Evolutionary conservation across 495 filamentous ascomycete genomes (phyloP).

Genomic region (Aspergillus biplanus): DNA sequence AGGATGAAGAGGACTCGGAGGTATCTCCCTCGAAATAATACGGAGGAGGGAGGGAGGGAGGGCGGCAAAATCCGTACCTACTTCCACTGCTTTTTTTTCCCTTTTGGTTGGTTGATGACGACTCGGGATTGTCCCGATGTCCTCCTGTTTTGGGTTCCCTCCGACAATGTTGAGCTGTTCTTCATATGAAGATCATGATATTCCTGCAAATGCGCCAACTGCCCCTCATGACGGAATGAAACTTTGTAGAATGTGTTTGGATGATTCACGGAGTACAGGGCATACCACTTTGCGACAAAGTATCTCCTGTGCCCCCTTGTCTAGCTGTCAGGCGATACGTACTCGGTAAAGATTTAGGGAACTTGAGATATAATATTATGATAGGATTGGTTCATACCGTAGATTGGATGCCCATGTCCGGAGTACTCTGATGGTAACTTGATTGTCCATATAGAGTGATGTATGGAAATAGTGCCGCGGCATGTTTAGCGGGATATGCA

Average conservation of each 20-base stretch:
- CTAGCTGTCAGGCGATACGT: slow-evolving; percentile 7
- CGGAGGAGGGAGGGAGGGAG: background rate
- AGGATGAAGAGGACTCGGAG: background rate
- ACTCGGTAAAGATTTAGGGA: background rate
- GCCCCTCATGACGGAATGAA: background rate
- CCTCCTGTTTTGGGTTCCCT: background rate
- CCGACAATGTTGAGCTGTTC: background rate
- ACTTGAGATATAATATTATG: background rate
- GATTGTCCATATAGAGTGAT: background rate
- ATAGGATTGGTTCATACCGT: background rate
- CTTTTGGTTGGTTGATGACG: background rate
- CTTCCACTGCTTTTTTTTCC: background rate
- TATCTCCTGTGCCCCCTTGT: background rate
- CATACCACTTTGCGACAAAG: background rate
- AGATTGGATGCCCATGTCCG: background rate
- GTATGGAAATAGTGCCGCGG: too few relatives aligned
- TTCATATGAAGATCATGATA: background rate
- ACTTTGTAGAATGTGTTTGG: background rate
- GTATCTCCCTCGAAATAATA: background rate
- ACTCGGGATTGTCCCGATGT: background rate
- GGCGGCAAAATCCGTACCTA: background rate
- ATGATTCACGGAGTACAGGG: background rate
- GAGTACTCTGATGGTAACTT: background rate
- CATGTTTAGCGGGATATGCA: too few relatives aligned
- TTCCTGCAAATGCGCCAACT: background rate